Percentiles rank a stretch among this genome's conserved stretches.
Evolutionary conservation across 2,329 filamentous ascomycete species (phyloP).

Genomic region (Fusarium fujikuroi): DNA sequence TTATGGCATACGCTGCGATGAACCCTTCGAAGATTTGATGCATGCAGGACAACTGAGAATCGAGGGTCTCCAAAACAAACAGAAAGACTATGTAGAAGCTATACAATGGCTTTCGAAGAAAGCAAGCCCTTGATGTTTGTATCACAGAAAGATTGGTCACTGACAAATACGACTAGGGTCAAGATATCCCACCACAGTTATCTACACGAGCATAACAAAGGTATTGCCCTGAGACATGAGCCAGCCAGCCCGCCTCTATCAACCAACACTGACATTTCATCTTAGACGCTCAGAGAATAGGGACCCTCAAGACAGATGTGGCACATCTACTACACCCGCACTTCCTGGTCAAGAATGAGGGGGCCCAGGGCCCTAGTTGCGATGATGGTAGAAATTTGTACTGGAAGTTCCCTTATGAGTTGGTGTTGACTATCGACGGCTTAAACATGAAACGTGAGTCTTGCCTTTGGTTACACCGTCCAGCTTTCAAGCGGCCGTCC

Average conservation of each 20-base stretch:
- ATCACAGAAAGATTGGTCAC: no score
- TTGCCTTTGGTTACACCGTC: neutral
- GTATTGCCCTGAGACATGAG: neutral
- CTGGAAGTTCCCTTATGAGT: neutral
- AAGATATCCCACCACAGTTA: neutral
- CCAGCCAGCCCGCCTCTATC: neutral
- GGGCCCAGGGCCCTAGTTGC: rapidly evolving
- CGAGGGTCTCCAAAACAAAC: rapidly evolving
- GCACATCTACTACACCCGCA: no score
- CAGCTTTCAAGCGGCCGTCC: neutral
- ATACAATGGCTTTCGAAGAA: neutral
- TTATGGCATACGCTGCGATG: neutral
- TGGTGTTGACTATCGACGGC: neutral
- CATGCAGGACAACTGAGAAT: neutral
- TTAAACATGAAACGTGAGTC: slow-evolving; percentile 6
- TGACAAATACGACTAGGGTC: neutral
- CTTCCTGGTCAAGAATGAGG: no score
- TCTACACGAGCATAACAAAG: neutral
- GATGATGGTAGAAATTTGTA: neutral
- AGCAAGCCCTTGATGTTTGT: neutral
- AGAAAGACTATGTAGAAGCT: neutral
- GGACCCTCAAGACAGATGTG: neutral
- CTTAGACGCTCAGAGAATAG: neutral
- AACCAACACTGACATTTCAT: neutral
- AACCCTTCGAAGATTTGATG: neutral